Base-by-base conservation (phyloP, 768 basidiomycete genomes). In the Panus rudis region DNA sequence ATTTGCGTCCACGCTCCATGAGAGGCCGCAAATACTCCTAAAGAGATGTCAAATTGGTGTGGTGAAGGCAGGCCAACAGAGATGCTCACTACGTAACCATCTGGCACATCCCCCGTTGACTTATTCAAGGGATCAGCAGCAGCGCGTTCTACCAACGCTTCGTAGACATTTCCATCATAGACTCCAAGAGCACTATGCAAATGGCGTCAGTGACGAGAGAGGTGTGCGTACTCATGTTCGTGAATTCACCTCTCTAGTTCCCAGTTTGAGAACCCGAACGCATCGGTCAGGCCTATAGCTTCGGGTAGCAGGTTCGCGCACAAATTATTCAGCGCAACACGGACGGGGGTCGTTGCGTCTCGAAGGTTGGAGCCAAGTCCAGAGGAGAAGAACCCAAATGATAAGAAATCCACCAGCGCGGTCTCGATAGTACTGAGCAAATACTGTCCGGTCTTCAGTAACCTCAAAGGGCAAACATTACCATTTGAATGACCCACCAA, bases 211-310 rank as follows among this genome's bases (percentile, higher is more conserved):
- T 24, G 0, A 14, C 3, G 11, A 4, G 35, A 42, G 14, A 42
- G 20, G 1, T 24, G 16, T 1, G 22, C 3, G n/a, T 22, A 19
- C 11, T 19, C 21, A 22, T 30, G 19, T 28, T 3, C n/a, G 25
- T 20, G 21, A 6, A 53, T 66, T 13, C 38, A 78, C 78, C 80
- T 82, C 50, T 85, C 74, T 14, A 88, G 63, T 40, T 84, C 76
- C 79, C 81, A 88, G 52, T 88, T 84, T 0, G 75, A 70, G 51
- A 84, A 84, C 0, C 77, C 80, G 55, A 89, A 86, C 3, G 81
- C 77, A 55, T 89, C 85, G 4, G 71, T 78, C 41, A 88, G 62
- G 0, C 78, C 81, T 41, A 88, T 75, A 4, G 72, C 73, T 45
- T 89, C 71, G 0, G 82, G 79, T 0, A 85, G 57, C 10, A 88